Evolutionary conservation across 768 basidiomycete species (phyloP).

Genomic region (Pleurotus tuoliensis): DNA sequence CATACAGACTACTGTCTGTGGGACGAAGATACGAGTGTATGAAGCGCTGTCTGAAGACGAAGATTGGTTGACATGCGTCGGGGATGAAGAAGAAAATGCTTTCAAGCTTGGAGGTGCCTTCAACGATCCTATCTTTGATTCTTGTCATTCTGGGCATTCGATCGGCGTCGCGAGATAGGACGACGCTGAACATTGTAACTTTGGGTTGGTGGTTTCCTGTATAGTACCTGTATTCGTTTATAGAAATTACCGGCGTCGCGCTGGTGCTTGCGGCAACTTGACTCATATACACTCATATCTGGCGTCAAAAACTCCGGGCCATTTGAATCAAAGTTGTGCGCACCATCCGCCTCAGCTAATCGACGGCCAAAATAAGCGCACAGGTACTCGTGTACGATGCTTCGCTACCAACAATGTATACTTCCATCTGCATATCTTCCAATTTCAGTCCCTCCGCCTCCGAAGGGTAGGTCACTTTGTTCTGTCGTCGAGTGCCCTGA

Average conservation of each 20-base stretch:
- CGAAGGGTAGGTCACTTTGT: slow-evolving; percentile 18
- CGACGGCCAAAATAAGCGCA: not conserved
- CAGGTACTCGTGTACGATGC: not conserved
- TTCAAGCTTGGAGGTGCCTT: slow-evolving; percentile 24
- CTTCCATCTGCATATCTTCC: not conserved
- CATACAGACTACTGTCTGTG: slow-evolving; percentile 11
- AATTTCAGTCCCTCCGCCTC: not conserved
- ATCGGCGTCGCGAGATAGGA: not conserved
- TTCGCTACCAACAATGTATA: not conserved
- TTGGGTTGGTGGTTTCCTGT: too few species aligned
- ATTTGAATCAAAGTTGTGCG: too few species aligned
- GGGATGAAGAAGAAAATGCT: slow-evolving; percentile 12
- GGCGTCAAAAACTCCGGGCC: too few species aligned
- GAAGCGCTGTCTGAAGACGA: slow-evolving; percentile 7
- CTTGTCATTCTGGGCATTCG: slow-evolving; percentile 14
- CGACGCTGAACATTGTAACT: too few species aligned
- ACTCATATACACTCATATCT: too few species aligned
- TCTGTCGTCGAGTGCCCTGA: slow-evolving; percentile 33
- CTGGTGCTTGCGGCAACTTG: too few species aligned
- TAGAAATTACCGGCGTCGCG: too few species aligned
- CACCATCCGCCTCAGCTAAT: too few species aligned
- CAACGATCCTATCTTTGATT: slow-evolving; percentile 27
- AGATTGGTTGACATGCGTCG: not conserved
- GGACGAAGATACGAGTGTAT: slow-evolving; percentile 9
- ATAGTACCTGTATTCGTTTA: too few species aligned